These are phyloP conservation scores for Apiotrichum sp. DNA, from an alignment of 1,284 basidiomycete genomes.

Conservation along the genomic window DNA sequence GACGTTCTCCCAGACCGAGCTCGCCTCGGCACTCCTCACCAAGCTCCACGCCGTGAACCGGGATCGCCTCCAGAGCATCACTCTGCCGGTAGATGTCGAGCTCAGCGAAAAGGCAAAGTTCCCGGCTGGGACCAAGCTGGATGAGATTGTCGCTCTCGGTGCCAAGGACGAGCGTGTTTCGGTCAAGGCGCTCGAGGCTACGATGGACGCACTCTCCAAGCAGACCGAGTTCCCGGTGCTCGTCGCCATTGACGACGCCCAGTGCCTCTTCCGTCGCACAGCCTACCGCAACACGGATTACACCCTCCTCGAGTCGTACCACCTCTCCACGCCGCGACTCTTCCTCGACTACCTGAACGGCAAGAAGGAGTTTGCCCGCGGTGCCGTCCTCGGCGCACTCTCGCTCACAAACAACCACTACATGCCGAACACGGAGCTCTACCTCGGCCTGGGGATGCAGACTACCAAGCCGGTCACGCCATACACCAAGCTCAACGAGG, in stretches of 20 bases:
- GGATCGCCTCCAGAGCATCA: conserved; percentile 29
- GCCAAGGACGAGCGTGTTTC: conserved; percentile 55
- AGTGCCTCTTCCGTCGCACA: conserved; percentile 67
- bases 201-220: conserved; percentile 60
- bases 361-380: conserved; percentile 54
- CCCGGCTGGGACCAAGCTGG: conserved; percentile 53
- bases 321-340: conserved; percentile 72
- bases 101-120: conserved; percentile 49
- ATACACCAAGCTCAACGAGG: conserved; percentile 35
- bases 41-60: conserved; percentile 44
- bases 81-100: conserved; percentile 26
- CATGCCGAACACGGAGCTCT: conserved; percentile 26
- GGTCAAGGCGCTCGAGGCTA: conserved; percentile 58
- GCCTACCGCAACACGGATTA: conserved; percentile 75
- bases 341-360: conserved; percentile 72
- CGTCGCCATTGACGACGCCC: conserved; percentile 80
- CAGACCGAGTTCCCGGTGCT: conserved; percentile 73
- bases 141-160: conserved; percentile 58
- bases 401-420: conserved; percentile 27
- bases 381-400: conserved; percentile 36
- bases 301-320: conserved; percentile 63
- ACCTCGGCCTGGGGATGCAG: conserved; percentile 23
- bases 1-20: conserved; percentile 69
- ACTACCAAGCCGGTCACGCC: conserved; percentile 27
- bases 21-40: conserved; percentile 40